Evolutionary conservation across 2,329 filamentous ascomycete species (phyloP).

Genomic region (Beauveria sp.): DNA sequence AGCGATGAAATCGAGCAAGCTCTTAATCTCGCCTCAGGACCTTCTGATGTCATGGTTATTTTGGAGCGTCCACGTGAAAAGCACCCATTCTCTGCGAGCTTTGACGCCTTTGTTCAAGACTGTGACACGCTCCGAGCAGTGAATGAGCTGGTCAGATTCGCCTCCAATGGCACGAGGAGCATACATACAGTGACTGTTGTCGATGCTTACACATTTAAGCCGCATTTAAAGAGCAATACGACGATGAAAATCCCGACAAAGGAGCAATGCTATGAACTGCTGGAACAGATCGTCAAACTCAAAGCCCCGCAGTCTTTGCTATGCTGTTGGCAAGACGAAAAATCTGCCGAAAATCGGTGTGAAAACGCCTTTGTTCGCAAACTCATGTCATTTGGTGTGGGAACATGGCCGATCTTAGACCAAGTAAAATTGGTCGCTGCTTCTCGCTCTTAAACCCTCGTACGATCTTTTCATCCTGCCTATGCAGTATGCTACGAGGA

Average conservation of each 20-base stretch:
- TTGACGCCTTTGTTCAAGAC: neutral
- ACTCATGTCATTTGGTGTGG: neutral
- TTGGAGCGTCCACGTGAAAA: neutral
- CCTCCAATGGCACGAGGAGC: neutral
- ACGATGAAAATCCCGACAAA: neutral
- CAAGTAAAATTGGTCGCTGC: neutral
- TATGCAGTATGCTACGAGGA: neutral
- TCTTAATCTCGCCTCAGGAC: neutral
- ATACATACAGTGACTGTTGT: neutral
- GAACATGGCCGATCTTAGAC: neutral
- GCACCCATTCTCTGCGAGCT: neutral
- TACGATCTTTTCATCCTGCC: neutral
- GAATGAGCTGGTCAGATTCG: neutral
- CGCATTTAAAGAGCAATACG: neutral
- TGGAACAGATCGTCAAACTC: neutral
- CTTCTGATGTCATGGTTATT: neutral
- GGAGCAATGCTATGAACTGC: neutral
- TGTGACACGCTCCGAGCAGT: neutral
- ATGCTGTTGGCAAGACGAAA: neutral
- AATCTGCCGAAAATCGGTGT: accelerated
- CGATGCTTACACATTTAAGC: neutral
- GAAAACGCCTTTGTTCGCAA: neutral
- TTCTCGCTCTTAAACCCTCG: neutral
- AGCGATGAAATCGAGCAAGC: neutral
- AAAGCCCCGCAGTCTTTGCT: neutral